Conservation (phyloP, 345 rosid species). For the Chamaenerion angustifolium region DNA sequence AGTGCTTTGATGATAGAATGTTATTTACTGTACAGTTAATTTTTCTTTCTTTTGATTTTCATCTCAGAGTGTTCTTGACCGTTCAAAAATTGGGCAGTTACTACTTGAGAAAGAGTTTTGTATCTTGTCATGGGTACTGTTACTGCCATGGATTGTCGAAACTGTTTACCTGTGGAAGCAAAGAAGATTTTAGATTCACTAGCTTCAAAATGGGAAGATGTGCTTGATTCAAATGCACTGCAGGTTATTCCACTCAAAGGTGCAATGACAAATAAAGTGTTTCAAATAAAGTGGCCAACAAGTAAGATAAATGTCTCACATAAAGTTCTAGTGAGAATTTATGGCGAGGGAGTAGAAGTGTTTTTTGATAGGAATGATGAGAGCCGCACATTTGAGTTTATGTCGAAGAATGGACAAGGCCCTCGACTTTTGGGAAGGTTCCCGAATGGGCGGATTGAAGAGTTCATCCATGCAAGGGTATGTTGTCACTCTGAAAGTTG, state of each 20-base stretch:
- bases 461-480: constrained; percentile 86
- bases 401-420: constrained; percentile 87
- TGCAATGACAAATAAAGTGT: constrained; percentile 89
- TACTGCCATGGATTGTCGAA: constrained; percentile 3
- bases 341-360: constrained; percentile 82
- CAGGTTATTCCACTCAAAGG: constrained; percentile 63
- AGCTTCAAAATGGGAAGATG: constrained; percentile 71
- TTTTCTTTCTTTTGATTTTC: no score
- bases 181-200: constrained; percentile 40
- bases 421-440: constrained; percentile 73
- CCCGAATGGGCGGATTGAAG: constrained; percentile 71
- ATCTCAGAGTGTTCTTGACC: no score
- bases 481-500: not conserved
- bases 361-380: constrained; percentile 73
- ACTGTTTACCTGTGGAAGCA: constrained; percentile 38
- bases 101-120: not conserved
- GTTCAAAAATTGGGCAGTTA: no score
- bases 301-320: constrained; percentile 16
- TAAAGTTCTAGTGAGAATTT: constrained; percentile 65
- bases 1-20: no score
- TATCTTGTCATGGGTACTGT: constrained; percentile 15
- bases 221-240: constrained; percentile 42
- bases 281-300: constrained; percentile 40
- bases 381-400: constrained; percentile 72
- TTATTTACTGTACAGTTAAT: no score